Percentiles rank a stretch among this genome's conserved stretches.
These are phyloP conservation scores for Cercospora beticola DNA, from an alignment of 2,329 filamentous ascomycete species.

Conservation along the genomic window DNA sequence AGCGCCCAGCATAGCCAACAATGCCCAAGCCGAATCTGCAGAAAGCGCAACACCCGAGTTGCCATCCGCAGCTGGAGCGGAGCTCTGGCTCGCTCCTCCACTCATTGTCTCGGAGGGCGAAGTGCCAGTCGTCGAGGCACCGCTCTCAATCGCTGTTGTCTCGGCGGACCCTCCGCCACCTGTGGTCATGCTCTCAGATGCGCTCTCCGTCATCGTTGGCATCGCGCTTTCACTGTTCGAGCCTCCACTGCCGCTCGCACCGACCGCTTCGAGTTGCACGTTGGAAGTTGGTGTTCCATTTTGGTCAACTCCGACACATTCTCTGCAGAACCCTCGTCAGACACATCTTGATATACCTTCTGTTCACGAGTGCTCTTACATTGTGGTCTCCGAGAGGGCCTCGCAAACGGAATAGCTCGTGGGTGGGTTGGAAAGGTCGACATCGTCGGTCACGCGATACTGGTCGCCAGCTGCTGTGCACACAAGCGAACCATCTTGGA, in stretches of 20 bases:
- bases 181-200: background rate
- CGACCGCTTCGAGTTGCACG: background rate
- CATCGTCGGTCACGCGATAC: background rate
- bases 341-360: background rate
- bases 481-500: background rate
- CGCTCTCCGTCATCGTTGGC: background rate
- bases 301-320: background rate
- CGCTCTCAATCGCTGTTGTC: background rate
- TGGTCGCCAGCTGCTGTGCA: background rate
- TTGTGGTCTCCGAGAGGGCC: background rate
- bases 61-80: background rate
- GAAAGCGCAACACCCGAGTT: background rate
- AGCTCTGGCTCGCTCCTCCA: background rate
- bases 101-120: background rate
- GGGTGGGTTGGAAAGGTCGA: background rate
- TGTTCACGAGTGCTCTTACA: background rate
- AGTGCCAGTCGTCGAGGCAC: background rate
- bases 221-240: background rate
- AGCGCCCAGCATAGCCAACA: background rate
- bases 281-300: background rate
- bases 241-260: background rate
- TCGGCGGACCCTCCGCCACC: background rate
- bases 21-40: background rate
- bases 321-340: background rate
- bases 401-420: background rate